These are phyloP conservation scores for Hapsidospora chrysogenum DNA, from an alignment of 495 filamentous ascomycete genomes.

Conservation along the genomic window DNA sequence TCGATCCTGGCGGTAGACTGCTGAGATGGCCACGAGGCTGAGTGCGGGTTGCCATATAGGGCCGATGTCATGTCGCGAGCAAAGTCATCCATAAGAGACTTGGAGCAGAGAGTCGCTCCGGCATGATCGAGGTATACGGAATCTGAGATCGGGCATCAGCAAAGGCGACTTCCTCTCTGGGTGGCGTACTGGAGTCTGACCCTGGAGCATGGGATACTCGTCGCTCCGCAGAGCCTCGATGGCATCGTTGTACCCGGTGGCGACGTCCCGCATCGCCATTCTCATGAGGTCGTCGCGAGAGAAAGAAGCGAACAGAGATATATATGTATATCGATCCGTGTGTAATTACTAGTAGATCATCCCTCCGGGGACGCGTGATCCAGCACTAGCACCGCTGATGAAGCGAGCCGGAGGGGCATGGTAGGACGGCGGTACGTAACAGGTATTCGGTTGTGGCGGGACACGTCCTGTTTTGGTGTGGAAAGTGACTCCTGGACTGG, in stretches of 20 bases:
- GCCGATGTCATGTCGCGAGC: conserved; percentile 56
- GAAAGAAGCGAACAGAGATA: no score
- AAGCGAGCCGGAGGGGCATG: no score
- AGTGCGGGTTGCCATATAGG: conserved; percentile 86
- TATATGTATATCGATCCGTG: no score
- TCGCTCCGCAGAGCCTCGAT: conserved; percentile 50
- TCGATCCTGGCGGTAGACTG: conserved; percentile 58
- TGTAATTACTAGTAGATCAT: no score
- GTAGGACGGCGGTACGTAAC: no score
- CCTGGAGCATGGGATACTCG: conserved; percentile 77
- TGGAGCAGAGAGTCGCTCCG: conserved; percentile 67
- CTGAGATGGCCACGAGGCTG: conserved; percentile 66
- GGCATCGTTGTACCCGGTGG: conserved; percentile 36
- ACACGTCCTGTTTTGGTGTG: no score
- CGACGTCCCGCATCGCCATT: not conserved
- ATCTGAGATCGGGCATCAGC: conserved; percentile 16
- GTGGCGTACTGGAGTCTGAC: conserved; percentile 23
- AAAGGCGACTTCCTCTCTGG: not conserved
- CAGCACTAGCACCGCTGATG: no score
- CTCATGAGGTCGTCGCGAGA: no score
- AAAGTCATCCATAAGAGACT: conserved; percentile 66
- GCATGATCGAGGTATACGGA: conserved; percentile 87
- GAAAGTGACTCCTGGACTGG: no score
- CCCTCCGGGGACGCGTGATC: no score
- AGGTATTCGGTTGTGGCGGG: no score